Conservation (phyloP, 2,329 filamentous ascomycete species). For the Neopestalotiopsis clavispora region DNA sequence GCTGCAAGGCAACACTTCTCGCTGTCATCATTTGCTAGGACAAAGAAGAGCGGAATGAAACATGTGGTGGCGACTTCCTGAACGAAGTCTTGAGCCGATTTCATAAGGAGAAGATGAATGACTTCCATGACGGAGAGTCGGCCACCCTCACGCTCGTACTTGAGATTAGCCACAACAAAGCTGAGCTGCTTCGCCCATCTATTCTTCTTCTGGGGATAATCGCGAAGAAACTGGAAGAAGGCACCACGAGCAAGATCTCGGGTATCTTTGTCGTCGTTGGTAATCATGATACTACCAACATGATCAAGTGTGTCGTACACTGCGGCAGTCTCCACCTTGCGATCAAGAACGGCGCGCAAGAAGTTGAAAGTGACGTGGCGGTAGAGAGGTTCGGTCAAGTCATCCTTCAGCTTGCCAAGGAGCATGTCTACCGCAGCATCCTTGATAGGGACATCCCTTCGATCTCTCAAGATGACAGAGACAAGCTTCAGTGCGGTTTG, state of each 20-base stretch:
- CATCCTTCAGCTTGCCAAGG: conserved; percentile 80
- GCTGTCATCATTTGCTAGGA: conserved; percentile 87
- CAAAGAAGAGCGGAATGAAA: conserved; percentile 85
- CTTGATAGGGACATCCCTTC: conserved; percentile 75
- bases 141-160: conserved; percentile 88
- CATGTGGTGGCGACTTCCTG: conserved; percentile 82
- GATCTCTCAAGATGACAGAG: conserved; percentile 82
- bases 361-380: conserved; percentile 96
- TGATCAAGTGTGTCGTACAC: conserved; percentile 93
- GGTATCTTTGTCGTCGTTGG: conserved; percentile 87
- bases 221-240: conserved; percentile 92
- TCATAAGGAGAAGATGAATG: conserved; percentile 82
- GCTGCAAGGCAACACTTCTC: conserved; percentile 85
- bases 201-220: conserved; percentile 91
- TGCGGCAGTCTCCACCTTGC: conserved; percentile 82
- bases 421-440: conserved; percentile 84
- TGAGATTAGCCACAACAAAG: conserved; percentile 88
- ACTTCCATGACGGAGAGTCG: conserved; percentile 93
- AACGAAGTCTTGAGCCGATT: conserved; percentile 80
- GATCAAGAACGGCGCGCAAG: conserved; percentile 82
- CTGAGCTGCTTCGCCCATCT: conserved; percentile 87
- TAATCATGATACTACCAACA: conserved; percentile 91
- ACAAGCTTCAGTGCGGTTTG: conserved; percentile 91
- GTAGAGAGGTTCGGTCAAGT: conserved; percentile 89
- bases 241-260: conserved; percentile 86